Base-by-base conservation (phyloP, 2,329 filamentous ascomycete genomes). In the Talaromyces islandicus region DNA sequence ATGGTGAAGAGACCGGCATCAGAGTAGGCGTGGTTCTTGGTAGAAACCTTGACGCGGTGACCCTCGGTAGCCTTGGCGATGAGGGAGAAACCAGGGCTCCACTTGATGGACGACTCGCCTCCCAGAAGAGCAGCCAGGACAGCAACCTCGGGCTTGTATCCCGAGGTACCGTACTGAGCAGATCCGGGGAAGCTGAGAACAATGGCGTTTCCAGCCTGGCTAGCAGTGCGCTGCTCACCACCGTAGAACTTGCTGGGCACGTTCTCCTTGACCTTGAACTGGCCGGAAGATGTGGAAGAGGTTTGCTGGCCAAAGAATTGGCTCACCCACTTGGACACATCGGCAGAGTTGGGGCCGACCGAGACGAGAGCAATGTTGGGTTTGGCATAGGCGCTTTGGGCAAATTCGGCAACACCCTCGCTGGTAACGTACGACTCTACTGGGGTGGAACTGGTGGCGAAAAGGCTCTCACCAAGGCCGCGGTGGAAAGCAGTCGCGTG, bases 131-230 rank as follows among this genome's bases (percentile, higher is more conserved):
- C 87, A 60, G 90, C 86, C 60, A 99, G 87, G 64, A 99, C 92
- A 64, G 89, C 85, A 65, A 91, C 85, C 79, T 97, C 92, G 59
- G 94, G 90, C 83, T 96, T 96, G 83, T 90, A 91, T 70, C 86
- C 86, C 65, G 83, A 82, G 68, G 81, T 75, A 43, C 85, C 87
- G 70, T 85, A 85, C 41, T 88, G 87, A 78, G 91, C 89, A 64
- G 91, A 92, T 62, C 93, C 92, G 60, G 92, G 90, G 88, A 99
- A 97, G 64, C 87, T 94, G 72, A 99, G 86, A 67, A 96, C 90
- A 68, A 96, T 75, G 50, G 92, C 84, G 80, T 96, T 97, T 67
- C 90, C 89, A 65, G 82, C 81, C 62, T 81, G 82, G 76, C 91
- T 89, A 65, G 89, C 83, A 67, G 90, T 89, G 69, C 94, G 91